phyloP scores from a whole-genome alignment of 495 filamentous ascomycete genomes.

The Stereocaulon alpinum region DNA sequence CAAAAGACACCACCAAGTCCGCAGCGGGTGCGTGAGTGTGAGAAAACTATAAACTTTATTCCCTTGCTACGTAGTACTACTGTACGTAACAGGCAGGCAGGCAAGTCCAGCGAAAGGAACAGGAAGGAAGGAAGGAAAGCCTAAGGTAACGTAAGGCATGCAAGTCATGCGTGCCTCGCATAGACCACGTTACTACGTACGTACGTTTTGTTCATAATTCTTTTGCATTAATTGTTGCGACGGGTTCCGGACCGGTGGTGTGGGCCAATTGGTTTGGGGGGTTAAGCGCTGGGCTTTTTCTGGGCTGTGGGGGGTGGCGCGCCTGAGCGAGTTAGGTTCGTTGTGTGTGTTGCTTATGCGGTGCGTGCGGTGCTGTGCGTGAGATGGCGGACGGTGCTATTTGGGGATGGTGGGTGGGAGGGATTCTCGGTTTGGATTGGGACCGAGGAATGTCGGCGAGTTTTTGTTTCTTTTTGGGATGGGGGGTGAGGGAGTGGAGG shows the following conservation, averaged over 20 bases:
- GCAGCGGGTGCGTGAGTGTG: no score
- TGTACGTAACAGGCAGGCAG: no score
- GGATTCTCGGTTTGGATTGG: neutral
- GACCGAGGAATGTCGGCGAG: neutral
- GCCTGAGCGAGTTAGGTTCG: neutral
- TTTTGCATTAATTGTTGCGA: neutral
- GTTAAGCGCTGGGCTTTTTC: neutral
- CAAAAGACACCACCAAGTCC: no score
- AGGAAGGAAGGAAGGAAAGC: no score
- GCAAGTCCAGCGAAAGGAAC: no score
- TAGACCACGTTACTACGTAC: no score
- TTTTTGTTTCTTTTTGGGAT: neutral
- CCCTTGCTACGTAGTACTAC: no score
- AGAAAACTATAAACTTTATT: no score
- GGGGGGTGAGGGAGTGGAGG: neutral
- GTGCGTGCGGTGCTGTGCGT: neutral
- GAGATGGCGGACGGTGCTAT: neutral
- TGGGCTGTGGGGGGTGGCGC: neutral
- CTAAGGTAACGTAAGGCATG: no score
- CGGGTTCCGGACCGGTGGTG: neutral
- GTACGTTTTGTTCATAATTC: no score
- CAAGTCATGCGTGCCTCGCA: neutral
- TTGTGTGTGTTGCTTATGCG: neutral
- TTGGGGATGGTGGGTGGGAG: neutral
- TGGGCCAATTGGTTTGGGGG: neutral